Percentiles rank a stretch among this genome's conserved stretches.
Evolutionary conservation across 2,329 filamentous ascomycete species (phyloP).

Genomic region (Scortechinia acanthostroma): DNA sequence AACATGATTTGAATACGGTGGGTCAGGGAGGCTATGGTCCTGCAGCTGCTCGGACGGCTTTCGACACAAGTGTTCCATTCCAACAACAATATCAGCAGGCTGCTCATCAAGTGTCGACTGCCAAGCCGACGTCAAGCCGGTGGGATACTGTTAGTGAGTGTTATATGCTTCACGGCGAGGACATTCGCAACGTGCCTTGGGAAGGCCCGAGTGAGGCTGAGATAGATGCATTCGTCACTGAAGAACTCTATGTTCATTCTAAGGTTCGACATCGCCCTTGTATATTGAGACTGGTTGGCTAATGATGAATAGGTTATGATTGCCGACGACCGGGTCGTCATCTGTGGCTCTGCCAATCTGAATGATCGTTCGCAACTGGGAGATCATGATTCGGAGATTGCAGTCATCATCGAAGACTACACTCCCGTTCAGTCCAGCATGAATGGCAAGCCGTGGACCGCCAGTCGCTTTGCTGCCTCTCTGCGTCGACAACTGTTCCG

Average conservation of each 20-base stretch:
- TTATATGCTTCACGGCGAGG: slow-evolving; percentile 74
- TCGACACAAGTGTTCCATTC: slow-evolving; percentile 31
- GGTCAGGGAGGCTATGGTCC: slow-evolving; percentile 12
- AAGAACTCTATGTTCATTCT: slow-evolving; percentile 56
- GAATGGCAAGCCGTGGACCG: slow-evolving; percentile 66
- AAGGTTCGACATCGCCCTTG: slow-evolving; percentile 38
- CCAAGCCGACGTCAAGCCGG: slow-evolving; percentile 16
- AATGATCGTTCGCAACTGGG: slow-evolving; percentile 71
- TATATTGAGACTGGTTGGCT: background rate
- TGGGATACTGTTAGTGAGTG: slow-evolving; percentile 74
- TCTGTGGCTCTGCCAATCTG: slow-evolving; percentile 64
- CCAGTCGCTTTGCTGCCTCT: slow-evolving; percentile 70
- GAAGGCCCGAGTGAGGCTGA: slow-evolving; percentile 43
- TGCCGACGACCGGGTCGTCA: slow-evolving; percentile 73
- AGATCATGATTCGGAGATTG: slow-evolving; percentile 79
- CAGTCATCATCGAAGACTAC: slow-evolving; percentile 79
- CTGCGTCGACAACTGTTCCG: slow-evolving; percentile 82
- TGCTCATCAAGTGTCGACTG: slow-evolving; percentile 46
- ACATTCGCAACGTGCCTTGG: slow-evolving; percentile 55
- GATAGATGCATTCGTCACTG: slow-evolving; percentile 52
- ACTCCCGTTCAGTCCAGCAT: slow-evolving; percentile 65
- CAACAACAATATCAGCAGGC: slow-evolving; percentile 71
- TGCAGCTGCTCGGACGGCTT: background rate
- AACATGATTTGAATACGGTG: slow-evolving; percentile 42
- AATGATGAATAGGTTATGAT: slow-evolving; percentile 39